Conservation (phyloP, 371 early-diverging fungal species). For the Entomophthora muscae region DNA sequence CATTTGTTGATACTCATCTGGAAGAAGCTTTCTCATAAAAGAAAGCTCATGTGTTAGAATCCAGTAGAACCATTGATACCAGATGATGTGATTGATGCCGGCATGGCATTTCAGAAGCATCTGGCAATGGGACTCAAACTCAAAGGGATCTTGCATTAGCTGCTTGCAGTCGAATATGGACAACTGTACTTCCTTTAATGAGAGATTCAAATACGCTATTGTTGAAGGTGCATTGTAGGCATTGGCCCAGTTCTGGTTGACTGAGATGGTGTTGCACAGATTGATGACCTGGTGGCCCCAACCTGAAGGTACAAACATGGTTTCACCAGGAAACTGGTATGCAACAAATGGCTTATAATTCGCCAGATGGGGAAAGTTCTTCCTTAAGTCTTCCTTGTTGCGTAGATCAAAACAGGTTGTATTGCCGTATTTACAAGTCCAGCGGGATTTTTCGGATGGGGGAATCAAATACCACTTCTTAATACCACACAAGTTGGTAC, state of each 20-base stretch:
- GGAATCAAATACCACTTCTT: conserved; percentile 53
- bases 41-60: no score
- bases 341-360: not conserved
- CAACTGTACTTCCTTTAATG: conserved; percentile 25
- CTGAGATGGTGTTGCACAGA: conserved; percentile 47
- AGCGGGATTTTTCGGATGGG: conserved; percentile 32
- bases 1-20: no score
- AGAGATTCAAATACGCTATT: conserved; percentile 23
- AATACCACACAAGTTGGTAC: conserved; percentile 51
- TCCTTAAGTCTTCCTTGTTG: conserved; percentile 21
- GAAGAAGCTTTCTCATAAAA: no score
- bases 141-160: conserved; percentile 11
- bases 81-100: not conserved
- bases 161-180: conserved; percentile 34
- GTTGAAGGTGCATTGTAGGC: conserved; percentile 29
- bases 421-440: conserved; percentile 22
- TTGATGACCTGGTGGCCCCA: conserved; percentile 65
- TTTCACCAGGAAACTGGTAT: conserved; percentile 16
- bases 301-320: conserved; percentile 50
- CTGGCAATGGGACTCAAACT: conserved; percentile 6
- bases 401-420: conserved; percentile 30
- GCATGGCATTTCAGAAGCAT: not conserved
- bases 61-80: not conserved
- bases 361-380: not conserved
- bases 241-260: conserved; percentile 60